phyloP scores from a whole-genome alignment of 257 asterid species.

The Rehmannia glutinosa region DNA sequence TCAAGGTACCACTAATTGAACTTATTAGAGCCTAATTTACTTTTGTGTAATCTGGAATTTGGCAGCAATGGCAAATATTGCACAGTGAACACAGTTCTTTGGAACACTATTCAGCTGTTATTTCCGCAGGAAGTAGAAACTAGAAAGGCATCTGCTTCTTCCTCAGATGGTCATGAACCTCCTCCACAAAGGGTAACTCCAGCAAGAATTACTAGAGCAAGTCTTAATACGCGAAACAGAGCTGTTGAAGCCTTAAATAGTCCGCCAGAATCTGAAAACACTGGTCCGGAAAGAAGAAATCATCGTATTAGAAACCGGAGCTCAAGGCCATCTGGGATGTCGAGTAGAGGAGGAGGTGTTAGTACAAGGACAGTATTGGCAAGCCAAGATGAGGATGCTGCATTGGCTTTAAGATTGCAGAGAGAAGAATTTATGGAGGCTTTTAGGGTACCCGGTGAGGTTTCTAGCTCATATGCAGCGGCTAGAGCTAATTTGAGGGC shows the following conservation, averaged over 20 bases:
- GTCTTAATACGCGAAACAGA: slow-evolving; percentile 24
- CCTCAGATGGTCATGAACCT: slow-evolving; percentile 12
- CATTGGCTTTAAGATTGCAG: slow-evolving; percentile 88
- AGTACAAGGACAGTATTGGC: slow-evolving; percentile 37
- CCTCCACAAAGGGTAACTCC: slow-evolving; percentile 25
- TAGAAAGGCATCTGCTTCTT: slow-evolving; percentile 38
- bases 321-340: slow-evolving; percentile 22
- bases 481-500: slow-evolving; percentile 92
- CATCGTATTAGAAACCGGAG: slow-evolving; percentile 28
- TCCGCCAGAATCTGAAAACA: slow-evolving; percentile 39
- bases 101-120: slow-evolving; percentile 93
- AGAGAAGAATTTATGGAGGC: slow-evolving; percentile 82
- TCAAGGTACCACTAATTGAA: too few species aligned
- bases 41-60: background rate
- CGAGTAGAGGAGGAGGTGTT: slow-evolving; percentile 22
- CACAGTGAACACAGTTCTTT: slow-evolving; percentile 90
- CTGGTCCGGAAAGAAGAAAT: slow-evolving; percentile 29
- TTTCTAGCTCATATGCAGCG: slow-evolving; percentile 28
- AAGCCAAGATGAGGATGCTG: slow-evolving; percentile 82
- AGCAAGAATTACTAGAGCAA: slow-evolving; percentile 22
- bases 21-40: background rate
- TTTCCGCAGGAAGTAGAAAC: slow-evolving; percentile 87
- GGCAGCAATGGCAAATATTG: slow-evolving; percentile 78
- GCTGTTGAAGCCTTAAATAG: slow-evolving; percentile 33
- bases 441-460: slow-evolving; percentile 32